A percentile compares a stretch with the other conserved stretches of the same genome.
Conservation (phyloP, 2,329 filamentous ascomycete species). For the Pseudogymnoascus sp. region DNA sequence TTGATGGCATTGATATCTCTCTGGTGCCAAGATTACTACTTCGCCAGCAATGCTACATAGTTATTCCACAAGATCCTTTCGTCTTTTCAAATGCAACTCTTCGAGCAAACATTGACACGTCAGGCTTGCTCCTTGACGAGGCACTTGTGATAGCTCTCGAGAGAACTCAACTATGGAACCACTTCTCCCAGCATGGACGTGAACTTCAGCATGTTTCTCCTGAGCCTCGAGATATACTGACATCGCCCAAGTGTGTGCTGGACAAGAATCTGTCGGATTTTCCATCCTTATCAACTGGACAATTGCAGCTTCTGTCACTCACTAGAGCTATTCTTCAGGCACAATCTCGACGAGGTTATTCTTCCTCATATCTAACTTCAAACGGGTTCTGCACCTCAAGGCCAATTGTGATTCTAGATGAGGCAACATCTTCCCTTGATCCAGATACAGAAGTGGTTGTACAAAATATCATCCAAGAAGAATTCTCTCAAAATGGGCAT, state of each 20-base stretch:
- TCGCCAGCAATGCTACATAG: slow-evolving; percentile 33
- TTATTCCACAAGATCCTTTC: slow-evolving; percentile 36
- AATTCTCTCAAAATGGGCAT: slow-evolving; percentile 22
- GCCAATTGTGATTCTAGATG: slow-evolving; percentile 35
- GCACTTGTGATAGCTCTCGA: slow-evolving; percentile 14
- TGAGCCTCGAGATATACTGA: not conserved
- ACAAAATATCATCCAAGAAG: slow-evolving; percentile 28
- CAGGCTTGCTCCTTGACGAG: slow-evolving; percentile 17
- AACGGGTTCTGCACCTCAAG: slow-evolving; percentile 22
- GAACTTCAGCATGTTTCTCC: not conserved
- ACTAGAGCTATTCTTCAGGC: slow-evolving; percentile 38
- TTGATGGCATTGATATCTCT: slow-evolving; percentile 38
- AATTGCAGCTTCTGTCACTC: slow-evolving; percentile 42
- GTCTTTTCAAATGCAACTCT: slow-evolving; percentile 30
- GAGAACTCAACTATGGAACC: slow-evolving; percentile 13
- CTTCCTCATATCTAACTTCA: slow-evolving; percentile 17
- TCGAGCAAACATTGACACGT: slow-evolving; percentile 28
- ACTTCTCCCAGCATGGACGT: not conserved
- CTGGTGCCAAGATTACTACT: slow-evolving; percentile 28
- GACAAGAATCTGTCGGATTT: slow-evolving; percentile 24
- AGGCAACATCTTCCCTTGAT: slow-evolving; percentile 36
- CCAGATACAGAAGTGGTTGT: slow-evolving; percentile 29
- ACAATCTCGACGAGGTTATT: not conserved
- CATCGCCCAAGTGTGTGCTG: slow-evolving; percentile 15
- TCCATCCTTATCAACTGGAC: slow-evolving; percentile 32